These are phyloP conservation scores for Debaryomycetaceae sp. DNA, from an alignment of 1,139 yeast genomes.

Conservation along the genomic window DNA sequence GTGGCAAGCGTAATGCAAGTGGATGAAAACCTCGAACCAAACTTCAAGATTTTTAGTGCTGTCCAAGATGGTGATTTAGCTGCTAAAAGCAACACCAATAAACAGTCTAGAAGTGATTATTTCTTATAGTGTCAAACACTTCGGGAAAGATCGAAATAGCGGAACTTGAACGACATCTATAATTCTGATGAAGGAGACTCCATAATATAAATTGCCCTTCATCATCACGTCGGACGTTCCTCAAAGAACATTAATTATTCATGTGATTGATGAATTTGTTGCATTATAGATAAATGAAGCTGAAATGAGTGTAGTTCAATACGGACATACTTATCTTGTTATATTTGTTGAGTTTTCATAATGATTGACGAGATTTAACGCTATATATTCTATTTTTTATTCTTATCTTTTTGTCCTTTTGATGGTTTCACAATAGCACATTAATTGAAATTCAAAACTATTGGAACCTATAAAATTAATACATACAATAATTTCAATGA, in stretches of 20 bases:
- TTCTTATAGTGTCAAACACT: slow-evolving; percentile 47
- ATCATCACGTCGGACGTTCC: background rate
- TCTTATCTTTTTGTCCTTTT: background rate
- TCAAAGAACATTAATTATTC: background rate
- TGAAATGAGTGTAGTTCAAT: background rate
- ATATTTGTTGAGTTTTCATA: background rate
- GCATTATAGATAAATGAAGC: background rate
- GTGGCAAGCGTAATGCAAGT: slow-evolving; percentile 98
- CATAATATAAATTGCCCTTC: background rate
- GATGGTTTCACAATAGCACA: background rate
- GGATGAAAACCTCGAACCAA: slow-evolving; percentile 80
- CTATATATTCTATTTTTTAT: background rate
- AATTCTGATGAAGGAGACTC: background rate
- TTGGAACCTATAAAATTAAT: background rate
- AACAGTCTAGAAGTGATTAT: slow-evolving; percentile 80
- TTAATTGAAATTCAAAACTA: background rate
- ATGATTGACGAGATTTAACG: background rate
- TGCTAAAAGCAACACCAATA: slow-evolving; percentile 63
- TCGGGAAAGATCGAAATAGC: background rate
- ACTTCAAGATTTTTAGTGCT: slow-evolving; percentile 90
- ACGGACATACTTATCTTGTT: background rate
- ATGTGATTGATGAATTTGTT: background rate
- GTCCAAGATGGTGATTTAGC: slow-evolving; percentile 80
- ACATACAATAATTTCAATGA: background rate
- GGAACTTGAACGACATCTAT: background rate